Percentiles rank a stretch among this genome's conserved stretches.
Conservation (phyloP, 2,329 filamentous ascomycete genomes). For the Achaetomium macrosporum region DNA sequence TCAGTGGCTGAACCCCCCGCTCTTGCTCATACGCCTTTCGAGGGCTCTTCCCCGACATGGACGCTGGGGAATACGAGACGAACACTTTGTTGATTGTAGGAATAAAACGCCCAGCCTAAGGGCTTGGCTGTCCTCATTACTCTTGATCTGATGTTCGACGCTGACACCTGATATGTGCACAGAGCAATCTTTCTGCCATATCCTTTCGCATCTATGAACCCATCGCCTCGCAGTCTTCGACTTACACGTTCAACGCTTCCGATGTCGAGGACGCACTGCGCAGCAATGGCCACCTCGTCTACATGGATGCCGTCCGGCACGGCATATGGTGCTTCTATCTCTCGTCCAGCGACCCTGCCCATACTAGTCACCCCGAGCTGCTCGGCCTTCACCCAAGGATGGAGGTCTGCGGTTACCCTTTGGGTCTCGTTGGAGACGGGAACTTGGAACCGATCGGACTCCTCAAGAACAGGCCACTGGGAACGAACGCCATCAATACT, state of each 20-base stretch:
- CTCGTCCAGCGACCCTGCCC: conserved; percentile 35
- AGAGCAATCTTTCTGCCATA: conserved; percentile 54
- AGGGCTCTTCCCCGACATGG: conserved; percentile 45
- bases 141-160: not conserved
- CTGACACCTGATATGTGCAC: not conserved
- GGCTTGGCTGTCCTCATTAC: not conserved
- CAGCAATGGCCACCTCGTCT: conserved; percentile 48
- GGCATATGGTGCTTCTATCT: conserved; percentile 53
- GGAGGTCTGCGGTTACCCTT: conserved; percentile 39
- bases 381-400: conserved; percentile 35
- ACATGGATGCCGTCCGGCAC: conserved; percentile 45
- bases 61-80: conserved; percentile 58
- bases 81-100: conserved; percentile 55
- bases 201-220: conserved; percentile 52
- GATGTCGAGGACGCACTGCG: conserved; percentile 48
- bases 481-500: conserved; percentile 38
- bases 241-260: conserved; percentile 41
- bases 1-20: conserved; percentile 22
- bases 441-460: conserved; percentile 45
- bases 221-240: conserved; percentile 37
- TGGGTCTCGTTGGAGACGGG: conserved; percentile 45
- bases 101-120: conserved; percentile 11
- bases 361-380: conserved; percentile 21
- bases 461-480: conserved; percentile 38
- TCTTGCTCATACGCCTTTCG: conserved; percentile 21